A percentile compares a stretch with the other conserved stretches of the same genome.
Evolutionary conservation across 805 yeast species (phyloP).

Genomic region (Candida wancherniae): DNA sequence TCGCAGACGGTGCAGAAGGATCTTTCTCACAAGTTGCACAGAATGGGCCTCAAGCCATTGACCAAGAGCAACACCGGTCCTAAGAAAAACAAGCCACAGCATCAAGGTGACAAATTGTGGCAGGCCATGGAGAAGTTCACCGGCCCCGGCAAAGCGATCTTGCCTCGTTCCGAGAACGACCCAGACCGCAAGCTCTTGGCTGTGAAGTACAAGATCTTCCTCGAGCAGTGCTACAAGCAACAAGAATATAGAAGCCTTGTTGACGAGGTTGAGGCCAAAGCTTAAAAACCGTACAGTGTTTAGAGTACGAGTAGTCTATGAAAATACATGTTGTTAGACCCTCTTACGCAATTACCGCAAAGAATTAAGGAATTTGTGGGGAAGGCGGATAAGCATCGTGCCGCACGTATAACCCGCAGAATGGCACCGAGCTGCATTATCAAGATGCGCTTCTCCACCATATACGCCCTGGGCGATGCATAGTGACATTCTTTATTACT

Average conservation of each 20-base stretch:
- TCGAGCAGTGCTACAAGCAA: slow-evolving; percentile 84
- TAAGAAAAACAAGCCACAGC: slow-evolving; percentile 18
- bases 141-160: slow-evolving; percentile 75
- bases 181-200: slow-evolving; percentile 68
- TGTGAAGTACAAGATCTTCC: slow-evolving; percentile 78
- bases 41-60: slow-evolving; percentile 34
- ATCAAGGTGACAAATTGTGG: slow-evolving; percentile 68
- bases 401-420: too few relatives aligned
- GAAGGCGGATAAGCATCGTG: too few relatives aligned
- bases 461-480: too few relatives aligned
- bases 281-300: too few relatives aligned
- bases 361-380: too few relatives aligned
- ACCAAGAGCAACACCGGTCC: slow-evolving; percentile 18
- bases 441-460: too few relatives aligned
- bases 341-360: too few relatives aligned
- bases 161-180: slow-evolving; percentile 53
- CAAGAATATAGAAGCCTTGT: slow-evolving; percentile 69
- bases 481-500: too few relatives aligned
- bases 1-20: slow-evolving; percentile 43
- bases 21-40: slow-evolving; percentile 41
- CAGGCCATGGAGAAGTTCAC: slow-evolving; percentile 78
- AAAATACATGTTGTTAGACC: too few relatives aligned
- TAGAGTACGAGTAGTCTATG: too few relatives aligned
- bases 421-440: too few relatives aligned
- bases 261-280: slow-evolving; percentile 39